Percentiles rank a stretch among this genome's conserved stretches.
These are phyloP conservation scores for Echeveria elegans DNA, from an alignment of 164 flowering plant species.

Conservation along the genomic window DNA sequence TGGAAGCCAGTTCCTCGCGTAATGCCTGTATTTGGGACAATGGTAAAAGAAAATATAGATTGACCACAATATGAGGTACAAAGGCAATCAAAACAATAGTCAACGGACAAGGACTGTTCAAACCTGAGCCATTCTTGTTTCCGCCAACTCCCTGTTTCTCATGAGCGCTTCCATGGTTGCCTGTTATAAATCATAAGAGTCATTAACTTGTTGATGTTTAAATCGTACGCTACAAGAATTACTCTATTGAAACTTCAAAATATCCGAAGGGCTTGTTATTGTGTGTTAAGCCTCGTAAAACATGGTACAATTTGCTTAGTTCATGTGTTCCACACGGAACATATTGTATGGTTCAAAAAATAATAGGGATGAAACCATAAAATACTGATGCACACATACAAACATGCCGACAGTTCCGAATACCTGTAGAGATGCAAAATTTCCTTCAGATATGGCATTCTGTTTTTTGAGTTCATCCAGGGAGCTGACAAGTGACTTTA, in stretches of 20 bases:
- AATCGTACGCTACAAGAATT: neutral
- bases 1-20: conserved; percentile 84
- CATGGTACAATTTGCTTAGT: neutral
- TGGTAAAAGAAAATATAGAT: neutral
- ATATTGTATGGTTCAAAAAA: neutral
- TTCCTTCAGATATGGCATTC: conserved; percentile 81
- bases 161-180: conserved; percentile 84
- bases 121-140: conserved; percentile 98
- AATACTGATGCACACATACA: no score
- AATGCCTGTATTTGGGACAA: conserved; percentile 46
- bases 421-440: conserved; percentile 86
- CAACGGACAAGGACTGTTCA: neutral
- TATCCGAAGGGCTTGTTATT: neutral
- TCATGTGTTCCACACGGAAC: neutral
- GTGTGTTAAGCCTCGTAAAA: neutral
- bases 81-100: neutral
- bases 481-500: conserved; percentile 64
- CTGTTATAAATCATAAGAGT: no score
- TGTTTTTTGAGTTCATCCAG: conserved; percentile 80
- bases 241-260: neutral
- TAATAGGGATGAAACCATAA: neutral
- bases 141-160: conserved; percentile 91
- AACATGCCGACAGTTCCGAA: no score
- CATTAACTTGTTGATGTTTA: no score
- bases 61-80: neutral